Evolutionary conservation across 2,329 filamentous ascomycete species (phyloP).

Genomic region (Cadophora luteo-olivacea): DNA sequence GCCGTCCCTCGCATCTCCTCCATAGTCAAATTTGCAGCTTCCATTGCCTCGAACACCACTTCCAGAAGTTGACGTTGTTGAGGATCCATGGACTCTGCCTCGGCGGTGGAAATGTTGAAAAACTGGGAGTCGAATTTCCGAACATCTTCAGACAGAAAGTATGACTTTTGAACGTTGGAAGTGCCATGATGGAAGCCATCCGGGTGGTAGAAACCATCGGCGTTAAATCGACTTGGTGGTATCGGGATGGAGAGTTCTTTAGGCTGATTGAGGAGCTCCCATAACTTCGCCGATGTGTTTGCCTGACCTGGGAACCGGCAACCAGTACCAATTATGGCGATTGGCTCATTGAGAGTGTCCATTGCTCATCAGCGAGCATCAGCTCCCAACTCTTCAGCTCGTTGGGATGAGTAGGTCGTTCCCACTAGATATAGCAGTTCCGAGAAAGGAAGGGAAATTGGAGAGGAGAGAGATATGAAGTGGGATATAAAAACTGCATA

Average conservation of each 20-base stretch:
- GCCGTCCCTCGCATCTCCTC: slow-evolving; percentile 33
- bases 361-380: not conserved
- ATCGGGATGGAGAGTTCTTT: slow-evolving; percentile 37
- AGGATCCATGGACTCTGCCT: slow-evolving; percentile 43
- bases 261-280: slow-evolving; percentile 43
- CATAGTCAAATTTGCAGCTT: slow-evolving; percentile 38
- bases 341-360: slow-evolving; percentile 19
- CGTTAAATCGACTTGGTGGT: slow-evolving; percentile 50
- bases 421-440: not conserved
- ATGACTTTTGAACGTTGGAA: slow-evolving; percentile 26
- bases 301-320: slow-evolving; percentile 25
- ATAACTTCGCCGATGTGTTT: slow-evolving; percentile 42
- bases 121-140: slow-evolving; percentile 25
- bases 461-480: not conserved
- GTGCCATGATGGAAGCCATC: slow-evolving; percentile 39
- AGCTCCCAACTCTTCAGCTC: not conserved
- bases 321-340: slow-evolving; percentile 27
- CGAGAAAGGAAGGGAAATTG: not conserved
- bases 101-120: slow-evolving; percentile 27
- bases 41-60: slow-evolving; percentile 41
- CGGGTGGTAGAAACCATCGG: slow-evolving; percentile 59
- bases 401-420: too few species aligned
- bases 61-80: slow-evolving; percentile 42
- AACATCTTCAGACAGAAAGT: slow-evolving; percentile 26
- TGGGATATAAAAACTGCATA: not conserved